Evolutionary conservation across 2,329 filamentous ascomycete species (phyloP), one percentile per base, ranked within the genome.

Genomic region (Botrytis aclada): DNA sequence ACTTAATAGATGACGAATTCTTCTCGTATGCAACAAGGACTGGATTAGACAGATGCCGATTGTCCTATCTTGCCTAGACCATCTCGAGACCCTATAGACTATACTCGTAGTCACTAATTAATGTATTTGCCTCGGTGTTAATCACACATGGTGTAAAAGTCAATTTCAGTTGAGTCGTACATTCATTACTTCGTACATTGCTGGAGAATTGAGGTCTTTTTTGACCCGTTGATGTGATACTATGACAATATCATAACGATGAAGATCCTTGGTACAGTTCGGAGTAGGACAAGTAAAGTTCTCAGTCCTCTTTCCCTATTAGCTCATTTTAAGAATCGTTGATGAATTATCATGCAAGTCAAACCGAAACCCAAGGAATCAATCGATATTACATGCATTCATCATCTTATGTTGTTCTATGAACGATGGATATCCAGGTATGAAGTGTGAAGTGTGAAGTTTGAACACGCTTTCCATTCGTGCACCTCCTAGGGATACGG

Each of bases 251-350:
- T n/a, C 43, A 65, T 37, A 22, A 65, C n/a, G 63, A 29, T 66
- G 70, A 58, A 65, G 47, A 72, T 72, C 61, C 70, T 72, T 67
- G 47, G 39, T 62, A 8, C n/a, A 56, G 70, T 20, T 66, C 37
- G 29, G 51, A 56, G n/a, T 29, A 56, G 51, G 51, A 70, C 54
- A 25, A 70, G 58, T n/a, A 69, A 10, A 47, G 47, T 54, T 54
- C 47, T 54, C 47, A 47, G 32, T 54, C n/a, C 34, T 37, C 43
- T 66, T 51, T 51, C 9, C 63, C 22, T 51, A 47, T 34, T 37
- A 65, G 5, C 29, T 47, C 47, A 29, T 47, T 20, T 18, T 9
- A 37, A 29, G 14, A 47, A 32, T 39, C 45, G 20, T 51, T 29
- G 29, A 18, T 18, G 32, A 51, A 34, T 51, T 51, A 66, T 54